phyloP scores from a whole-genome alignment of 805 yeast species.

The Clavispora phyllophila region DNA sequence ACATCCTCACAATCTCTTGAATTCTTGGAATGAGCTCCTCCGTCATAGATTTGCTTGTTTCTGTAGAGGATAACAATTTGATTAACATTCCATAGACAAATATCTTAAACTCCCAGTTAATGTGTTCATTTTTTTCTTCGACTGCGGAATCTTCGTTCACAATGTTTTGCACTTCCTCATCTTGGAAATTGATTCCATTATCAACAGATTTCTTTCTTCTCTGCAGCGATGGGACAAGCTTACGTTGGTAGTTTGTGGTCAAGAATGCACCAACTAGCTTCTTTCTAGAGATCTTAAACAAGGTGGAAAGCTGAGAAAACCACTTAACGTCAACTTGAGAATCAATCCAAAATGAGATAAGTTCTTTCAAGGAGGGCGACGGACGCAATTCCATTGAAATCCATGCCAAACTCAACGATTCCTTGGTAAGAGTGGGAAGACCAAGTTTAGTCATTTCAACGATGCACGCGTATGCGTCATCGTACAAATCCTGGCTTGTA shows the following conservation, averaged over 20 bases:
- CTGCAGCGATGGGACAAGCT: slow-evolving; percentile 37
- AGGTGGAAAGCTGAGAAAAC: slow-evolving; percentile 51
- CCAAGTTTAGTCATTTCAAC: slow-evolving; percentile 43
- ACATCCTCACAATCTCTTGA: slow-evolving; percentile 66
- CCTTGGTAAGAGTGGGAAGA: slow-evolving; percentile 28
- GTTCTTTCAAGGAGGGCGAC: slow-evolving; percentile 37
- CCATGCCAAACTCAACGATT: slow-evolving; percentile 57
- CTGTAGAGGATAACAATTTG: slow-evolving; percentile 37
- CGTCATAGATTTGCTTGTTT: slow-evolving; percentile 33
- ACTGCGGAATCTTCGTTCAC: slow-evolving; percentile 32
- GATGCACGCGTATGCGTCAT: slow-evolving; percentile 50
- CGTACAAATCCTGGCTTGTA: slow-evolving; percentile 35
- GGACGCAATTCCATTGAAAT: slow-evolving; percentile 46
- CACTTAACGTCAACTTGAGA: slow-evolving; percentile 45
- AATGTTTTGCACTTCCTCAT: slow-evolving; percentile 38
- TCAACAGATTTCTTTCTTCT: slow-evolving; percentile 31
- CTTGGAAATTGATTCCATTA: slow-evolving; percentile 28
- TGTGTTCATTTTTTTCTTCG: slow-evolving; percentile 47
- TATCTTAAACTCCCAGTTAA: slow-evolving; percentile 52
- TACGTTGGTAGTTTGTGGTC: slow-evolving; percentile 35
- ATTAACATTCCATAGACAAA: slow-evolving; percentile 44
- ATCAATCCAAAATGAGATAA: slow-evolving; percentile 59
- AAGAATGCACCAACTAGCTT: slow-evolving; percentile 38
- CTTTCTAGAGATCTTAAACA: slow-evolving; percentile 42
- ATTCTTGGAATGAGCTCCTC: slow-evolving; percentile 41